These are phyloP conservation scores for Colletotrichum incanum DNA, from an alignment of 2,329 filamentous ascomycete genomes.

Conservation along the genomic window DNA sequence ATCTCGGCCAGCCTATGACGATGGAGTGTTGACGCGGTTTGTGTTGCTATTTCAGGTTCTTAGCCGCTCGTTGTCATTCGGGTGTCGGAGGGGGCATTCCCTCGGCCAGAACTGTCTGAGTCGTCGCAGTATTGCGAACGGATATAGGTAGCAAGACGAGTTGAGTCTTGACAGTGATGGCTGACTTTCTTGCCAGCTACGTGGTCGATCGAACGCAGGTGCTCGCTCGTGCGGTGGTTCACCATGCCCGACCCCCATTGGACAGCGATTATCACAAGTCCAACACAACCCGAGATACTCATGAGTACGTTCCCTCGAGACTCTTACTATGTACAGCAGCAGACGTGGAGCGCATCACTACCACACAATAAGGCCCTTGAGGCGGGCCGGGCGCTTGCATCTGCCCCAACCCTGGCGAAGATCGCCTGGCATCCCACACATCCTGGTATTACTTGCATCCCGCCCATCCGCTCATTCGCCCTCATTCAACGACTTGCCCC, in stretches of 20 bases:
- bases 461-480: constrained; percentile 32
- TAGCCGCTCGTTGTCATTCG: constrained; percentile 13
- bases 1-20: constrained; percentile 15
- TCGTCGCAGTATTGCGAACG: background rate
- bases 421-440: constrained; percentile 32
- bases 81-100: background rate
- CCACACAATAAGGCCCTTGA: constrained; percentile 14
- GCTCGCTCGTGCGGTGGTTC: background rate
- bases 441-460: constrained; percentile 37
- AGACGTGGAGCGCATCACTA: constrained; percentile 11
- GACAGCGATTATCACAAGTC: background rate
- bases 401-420: constrained; percentile 29
- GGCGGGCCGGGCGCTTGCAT: constrained; percentile 44
- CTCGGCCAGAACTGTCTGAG: background rate
- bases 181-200: too few relatives aligned
- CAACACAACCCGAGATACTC: background rate
- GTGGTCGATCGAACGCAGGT: background rate
- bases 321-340: too few relatives aligned
- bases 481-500: constrained; percentile 14
- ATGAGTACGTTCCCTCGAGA: background rate
- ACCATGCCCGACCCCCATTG: background rate
- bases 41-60: constrained; percentile 33
- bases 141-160: background rate
- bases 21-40: constrained; percentile 23
- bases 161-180: background rate